Evolutionary conservation across 2,329 filamentous ascomycete species (phyloP).

Genomic region (Arthroderma sp.): DNA sequence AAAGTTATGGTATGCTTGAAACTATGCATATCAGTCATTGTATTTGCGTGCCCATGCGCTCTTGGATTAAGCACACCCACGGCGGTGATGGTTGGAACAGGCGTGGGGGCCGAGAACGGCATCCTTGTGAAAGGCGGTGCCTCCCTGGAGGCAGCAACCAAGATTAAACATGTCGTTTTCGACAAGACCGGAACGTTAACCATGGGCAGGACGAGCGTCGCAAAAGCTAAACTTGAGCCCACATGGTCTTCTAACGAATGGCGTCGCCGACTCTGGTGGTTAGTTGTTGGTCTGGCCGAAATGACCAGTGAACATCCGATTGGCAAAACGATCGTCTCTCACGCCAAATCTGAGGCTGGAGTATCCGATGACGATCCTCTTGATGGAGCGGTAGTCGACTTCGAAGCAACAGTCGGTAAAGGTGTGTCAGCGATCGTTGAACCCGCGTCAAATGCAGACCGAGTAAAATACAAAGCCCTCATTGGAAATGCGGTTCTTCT

Average conservation of each 20-base stretch:
- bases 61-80: slow-evolving; percentile 93
- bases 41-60: slow-evolving; percentile 93
- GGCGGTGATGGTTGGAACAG: slow-evolving; percentile 98
- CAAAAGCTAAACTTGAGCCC: slow-evolving; percentile 52
- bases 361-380: slow-evolving; percentile 59
- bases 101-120: slow-evolving; percentile 84
- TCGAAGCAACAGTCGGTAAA: slow-evolving; percentile 68
- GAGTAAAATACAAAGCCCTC: slow-evolving; percentile 61
- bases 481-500: slow-evolving; percentile 75
- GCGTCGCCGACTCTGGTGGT: slow-evolving; percentile 77
- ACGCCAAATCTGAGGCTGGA: slow-evolving; percentile 63
- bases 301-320: slow-evolving; percentile 93
- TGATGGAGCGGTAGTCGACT: slow-evolving; percentile 74
- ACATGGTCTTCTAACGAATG: slow-evolving; percentile 57
- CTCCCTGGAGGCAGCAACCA: slow-evolving; percentile 63
- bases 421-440: slow-evolving; percentile 75
- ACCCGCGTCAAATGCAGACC: slow-evolving; percentile 54
- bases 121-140: slow-evolving; percentile 97
- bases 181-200: slow-evolving; percentile 81
- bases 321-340: slow-evolving; percentile 68
- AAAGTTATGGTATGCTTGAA: slow-evolving; percentile 94
- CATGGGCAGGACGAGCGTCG: slow-evolving; percentile 87
- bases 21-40: slow-evolving; percentile 95
- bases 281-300: slow-evolving; percentile 87
- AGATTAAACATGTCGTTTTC: slow-evolving; percentile 55